Evolutionary conservation across 306 rosid species (phyloP).

Genomic region (Amphicarpaea edgeworthii): DNA sequence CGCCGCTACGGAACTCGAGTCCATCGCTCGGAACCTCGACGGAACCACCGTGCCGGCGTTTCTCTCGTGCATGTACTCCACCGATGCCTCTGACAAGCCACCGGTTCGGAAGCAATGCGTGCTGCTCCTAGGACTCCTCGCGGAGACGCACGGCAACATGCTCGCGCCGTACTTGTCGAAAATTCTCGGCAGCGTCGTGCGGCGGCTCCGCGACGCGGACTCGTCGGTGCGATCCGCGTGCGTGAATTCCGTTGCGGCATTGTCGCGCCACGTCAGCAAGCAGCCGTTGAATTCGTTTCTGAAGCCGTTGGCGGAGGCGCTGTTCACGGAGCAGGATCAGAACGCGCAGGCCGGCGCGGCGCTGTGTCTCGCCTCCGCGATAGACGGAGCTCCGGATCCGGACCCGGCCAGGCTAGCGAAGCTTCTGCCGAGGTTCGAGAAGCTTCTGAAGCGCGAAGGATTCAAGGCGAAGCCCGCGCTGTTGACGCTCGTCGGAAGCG

Average conservation of each 20-base stretch:
- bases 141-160: constrained; percentile 72
- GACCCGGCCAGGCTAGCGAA: constrained; percentile 74
- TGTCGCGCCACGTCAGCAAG: constrained; percentile 72
- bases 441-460: constrained; percentile 69
- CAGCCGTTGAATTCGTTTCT: constrained; percentile 70
- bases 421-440: constrained; percentile 84
- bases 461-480: constrained; percentile 89
- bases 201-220: constrained; percentile 91
- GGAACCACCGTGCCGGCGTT: constrained; percentile 60
- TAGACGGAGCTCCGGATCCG: constrained; percentile 77
- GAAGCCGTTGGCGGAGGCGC: constrained; percentile 84
- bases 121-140: constrained; percentile 67
- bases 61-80: constrained; percentile 83
- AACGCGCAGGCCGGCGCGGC: constrained; percentile 89
- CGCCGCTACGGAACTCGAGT: constrained; percentile 74
- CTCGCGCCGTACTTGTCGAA: constrained; percentile 80
- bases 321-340: constrained; percentile 92
- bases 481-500: constrained; percentile 73
- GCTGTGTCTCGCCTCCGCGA: constrained; percentile 80
- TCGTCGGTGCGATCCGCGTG: constrained; percentile 95
- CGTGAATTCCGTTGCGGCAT: constrained; percentile 73
- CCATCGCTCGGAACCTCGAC: constrained; percentile 77
- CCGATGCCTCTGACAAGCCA: constrained; percentile 83
- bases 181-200: constrained; percentile 65
- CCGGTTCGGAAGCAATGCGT: constrained; percentile 91